Evolutionary conservation across 2,329 filamentous ascomycete species (phyloP), one percentile per base, ranked within the genome.

Genomic region (Ophiocordyceps camponoti-leonardi): DNA sequence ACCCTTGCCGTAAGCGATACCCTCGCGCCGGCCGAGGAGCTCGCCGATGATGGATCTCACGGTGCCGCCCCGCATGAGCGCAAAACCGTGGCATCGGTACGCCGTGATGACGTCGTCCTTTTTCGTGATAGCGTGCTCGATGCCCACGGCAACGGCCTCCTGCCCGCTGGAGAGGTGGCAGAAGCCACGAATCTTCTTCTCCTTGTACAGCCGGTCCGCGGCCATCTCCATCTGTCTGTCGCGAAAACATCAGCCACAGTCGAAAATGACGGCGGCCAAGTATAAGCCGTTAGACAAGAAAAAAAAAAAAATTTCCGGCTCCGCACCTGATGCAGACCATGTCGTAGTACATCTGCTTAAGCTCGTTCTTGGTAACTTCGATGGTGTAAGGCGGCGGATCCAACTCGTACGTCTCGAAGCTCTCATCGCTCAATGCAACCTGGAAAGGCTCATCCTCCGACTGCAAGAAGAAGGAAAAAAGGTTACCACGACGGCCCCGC

Each of bases 141-240:
- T 96, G 63, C 92, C 92, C 56, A 88, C 81, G 48, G 92, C 87
- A 54, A 98, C 92, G 53, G 92, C 92, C 76, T 98, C 92, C 71
- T 98, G 92, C 51, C 92, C 92, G 49, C 84, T 94, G 48, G 92
- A 96, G 67, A 98, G 71, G 72, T 98, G 92, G 73, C 92, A 98
- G 83, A 98, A 98, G 71, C 92, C 92, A 59, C 92, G 85, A 59
- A 98, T 96, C 78, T 98, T 96, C 83, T 98, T 98, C 75, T 96
- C 92, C 76, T 98, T 98, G 85, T 98, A 98, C 61, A 98, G 75
- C 64, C 90, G 80, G 65, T 98, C 92, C 71, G 92, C 87, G 54
- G 90, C 88, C 90, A 98, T 94, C 71, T 98, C 92, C 92, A 98
- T 94, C 67, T 94, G 92, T 71, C 88, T 94, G 56, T 28, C 50